A percentile compares a stretch with the other conserved stretches of the same genome.
Conservation (phyloP, 2,329 filamentous ascomycete species). For the Saccharata proteae region DNA sequence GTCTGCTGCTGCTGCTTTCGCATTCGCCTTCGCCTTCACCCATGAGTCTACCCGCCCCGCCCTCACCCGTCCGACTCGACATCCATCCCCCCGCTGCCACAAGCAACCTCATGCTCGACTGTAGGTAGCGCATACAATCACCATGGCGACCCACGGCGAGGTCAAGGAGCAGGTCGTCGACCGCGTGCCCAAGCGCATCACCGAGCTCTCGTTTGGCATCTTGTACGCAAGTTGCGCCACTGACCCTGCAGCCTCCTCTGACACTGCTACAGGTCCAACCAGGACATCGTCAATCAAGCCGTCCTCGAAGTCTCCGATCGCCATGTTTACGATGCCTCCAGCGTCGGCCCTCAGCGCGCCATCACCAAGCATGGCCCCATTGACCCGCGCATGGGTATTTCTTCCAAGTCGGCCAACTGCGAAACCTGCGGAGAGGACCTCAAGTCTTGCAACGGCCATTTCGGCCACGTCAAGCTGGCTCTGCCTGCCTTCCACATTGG, state of each 20-base stretch:
- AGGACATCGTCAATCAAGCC: slow-evolving; percentile 90
- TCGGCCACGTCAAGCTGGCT: slow-evolving; percentile 82
- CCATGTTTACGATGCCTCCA: slow-evolving; percentile 81
- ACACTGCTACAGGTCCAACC: slow-evolving; percentile 53
- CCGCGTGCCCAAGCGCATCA: slow-evolving; percentile 80
- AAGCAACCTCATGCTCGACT: slow-evolving; percentile 5
- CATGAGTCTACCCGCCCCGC: neutral
- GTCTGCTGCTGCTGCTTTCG: too few relatives aligned
- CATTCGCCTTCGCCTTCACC: too few relatives aligned
- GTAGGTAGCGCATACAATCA: slow-evolving; percentile 5
- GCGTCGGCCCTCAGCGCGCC: slow-evolving; percentile 41
- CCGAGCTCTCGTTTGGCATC: slow-evolving; percentile 86
- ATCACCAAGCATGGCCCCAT: slow-evolving; percentile 75
- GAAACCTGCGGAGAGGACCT: slow-evolving; percentile 72
- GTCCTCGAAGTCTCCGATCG: slow-evolving; percentile 91
- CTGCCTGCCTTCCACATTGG: slow-evolving; percentile 92
- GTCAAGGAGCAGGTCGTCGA: slow-evolving; percentile 84
- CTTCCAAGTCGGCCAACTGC: slow-evolving; percentile 69
- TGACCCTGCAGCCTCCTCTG: slow-evolving; percentile 8
- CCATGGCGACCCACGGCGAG: slow-evolving; percentile 8
- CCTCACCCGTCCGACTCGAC: neutral
- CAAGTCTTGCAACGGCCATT: slow-evolving; percentile 84
- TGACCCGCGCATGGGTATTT: slow-evolving; percentile 79
- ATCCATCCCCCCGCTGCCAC: neutral
- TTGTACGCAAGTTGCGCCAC: slow-evolving; percentile 40